Percentiles rank a stretch among this genome's conserved stretches.
Conservation (phyloP, 1,139 yeast genomes). For the Lodderomyces beijingensis region DNA sequence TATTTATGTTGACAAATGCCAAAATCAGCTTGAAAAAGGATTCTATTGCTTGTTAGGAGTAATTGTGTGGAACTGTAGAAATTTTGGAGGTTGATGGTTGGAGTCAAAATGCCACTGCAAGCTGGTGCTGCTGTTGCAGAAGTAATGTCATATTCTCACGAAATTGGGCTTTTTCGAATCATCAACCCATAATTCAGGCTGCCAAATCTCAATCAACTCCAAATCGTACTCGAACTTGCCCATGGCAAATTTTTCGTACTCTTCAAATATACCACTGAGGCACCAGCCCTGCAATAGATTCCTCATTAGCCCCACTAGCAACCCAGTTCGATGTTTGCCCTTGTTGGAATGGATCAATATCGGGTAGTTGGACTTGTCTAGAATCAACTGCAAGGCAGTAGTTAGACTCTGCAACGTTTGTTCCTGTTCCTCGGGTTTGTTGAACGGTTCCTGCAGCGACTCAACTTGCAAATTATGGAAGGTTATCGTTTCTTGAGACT, state of each 20-base stretch:
- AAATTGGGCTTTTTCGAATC: constrained; percentile 34
- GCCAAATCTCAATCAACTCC: constrained; percentile 54
- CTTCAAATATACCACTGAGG: constrained; percentile 87
- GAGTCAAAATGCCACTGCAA: too few relatives aligned
- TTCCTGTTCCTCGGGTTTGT: constrained; percentile 41
- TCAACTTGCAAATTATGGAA: constrained; percentile 63
- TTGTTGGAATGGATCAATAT: constrained; percentile 87
- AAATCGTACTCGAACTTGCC: constrained; percentile 92
- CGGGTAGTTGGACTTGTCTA: constrained; percentile 76
- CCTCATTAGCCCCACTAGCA: constrained; percentile 82
- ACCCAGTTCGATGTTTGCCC: constrained; percentile 94
- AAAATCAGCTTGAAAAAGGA: too few relatives aligned
- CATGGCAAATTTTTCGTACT: constrained; percentile 86
- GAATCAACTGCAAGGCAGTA: constrained; percentile 57
- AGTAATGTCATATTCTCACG: constrained; percentile 19
- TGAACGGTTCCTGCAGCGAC: constrained; percentile 72
- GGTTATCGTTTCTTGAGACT: constrained; percentile 44
- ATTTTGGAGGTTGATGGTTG: too few relatives aligned
- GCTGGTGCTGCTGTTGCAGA: neutral
- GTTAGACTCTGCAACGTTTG: constrained; percentile 48
- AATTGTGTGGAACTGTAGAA: too few relatives aligned
- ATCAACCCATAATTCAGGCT: constrained; percentile 38
- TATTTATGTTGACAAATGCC: too few relatives aligned
- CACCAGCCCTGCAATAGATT: constrained; percentile 91
- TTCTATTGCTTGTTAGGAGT: too few relatives aligned